Evolutionary conservation across 1,139 yeast species (phyloP).

Genomic region (Yamadazyma oceani): DNA sequence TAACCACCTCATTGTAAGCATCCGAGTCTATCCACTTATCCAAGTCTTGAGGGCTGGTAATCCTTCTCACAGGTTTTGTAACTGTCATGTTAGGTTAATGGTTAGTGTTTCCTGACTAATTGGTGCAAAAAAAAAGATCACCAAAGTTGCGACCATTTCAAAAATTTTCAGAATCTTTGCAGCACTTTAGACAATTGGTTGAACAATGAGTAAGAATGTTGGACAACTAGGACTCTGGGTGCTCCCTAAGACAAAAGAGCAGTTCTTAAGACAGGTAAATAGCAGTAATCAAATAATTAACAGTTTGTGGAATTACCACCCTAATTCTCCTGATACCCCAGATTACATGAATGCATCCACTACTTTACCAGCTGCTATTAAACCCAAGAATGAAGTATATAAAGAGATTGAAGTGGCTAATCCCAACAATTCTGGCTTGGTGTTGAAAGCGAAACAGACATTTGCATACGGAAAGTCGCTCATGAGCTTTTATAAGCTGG

Average conservation of each 20-base stretch:
- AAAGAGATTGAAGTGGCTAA: constrained; percentile 25
- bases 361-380: constrained; percentile 39
- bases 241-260: constrained; percentile 1
- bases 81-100: neutral
- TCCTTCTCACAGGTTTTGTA: constrained; percentile 49
- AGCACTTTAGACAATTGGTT: too few species aligned
- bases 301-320: constrained; percentile 5
- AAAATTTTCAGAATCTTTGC: neutral
- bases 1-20: constrained; percentile 50
- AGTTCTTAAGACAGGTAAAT: neutral
- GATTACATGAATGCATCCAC: constrained; percentile 31
- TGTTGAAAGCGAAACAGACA: constrained; percentile 35
- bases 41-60: constrained; percentile 63
- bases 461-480: constrained; percentile 40
- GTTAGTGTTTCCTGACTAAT: neutral
- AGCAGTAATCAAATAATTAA: constrained; percentile 1
- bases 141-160: neutral
- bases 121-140: constrained; percentile 1
- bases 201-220: too few species aligned
- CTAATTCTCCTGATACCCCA: neutral
- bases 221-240: neutral
- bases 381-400: constrained; percentile 30
- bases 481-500: constrained; percentile 50
- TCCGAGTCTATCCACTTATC: constrained; percentile 57
- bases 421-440: constrained; percentile 19